Evolutionary conservation across 805 yeast species (phyloP).

Genomic region (Metschnikowia henanensis): DNA sequence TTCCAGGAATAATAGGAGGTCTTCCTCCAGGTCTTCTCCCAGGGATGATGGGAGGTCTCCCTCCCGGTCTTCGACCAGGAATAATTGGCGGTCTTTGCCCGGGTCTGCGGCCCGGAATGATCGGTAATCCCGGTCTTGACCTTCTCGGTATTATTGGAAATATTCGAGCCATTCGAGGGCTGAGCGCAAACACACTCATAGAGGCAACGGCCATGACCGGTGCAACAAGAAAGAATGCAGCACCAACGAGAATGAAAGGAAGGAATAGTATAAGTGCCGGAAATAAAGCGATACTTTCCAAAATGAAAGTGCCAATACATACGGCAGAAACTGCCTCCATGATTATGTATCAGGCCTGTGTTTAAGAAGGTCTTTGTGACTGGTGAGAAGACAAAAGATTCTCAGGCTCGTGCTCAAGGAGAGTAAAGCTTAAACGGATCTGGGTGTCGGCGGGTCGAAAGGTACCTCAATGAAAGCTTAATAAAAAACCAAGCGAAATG

Average conservation of each 20-base stretch:
- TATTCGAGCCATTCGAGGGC: not conserved
- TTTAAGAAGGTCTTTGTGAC: too few species aligned
- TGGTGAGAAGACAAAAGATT: too few species aligned
- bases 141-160: not conserved
- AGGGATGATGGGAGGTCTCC: not conserved
- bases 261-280: not conserved
- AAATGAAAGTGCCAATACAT: not conserved
- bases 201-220: not conserved
- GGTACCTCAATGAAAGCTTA: too few species aligned
- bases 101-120: not conserved
- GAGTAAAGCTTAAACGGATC: too few species aligned
- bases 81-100: not conserved
- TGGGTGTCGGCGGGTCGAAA: too few species aligned
- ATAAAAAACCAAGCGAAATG: too few species aligned
- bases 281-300: not conserved
- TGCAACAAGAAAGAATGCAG: not conserved
- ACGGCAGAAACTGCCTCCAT: not conserved
- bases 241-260: not conserved
- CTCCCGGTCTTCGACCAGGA: not conserved
- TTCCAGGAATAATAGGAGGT: not conserved
- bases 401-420: too few species aligned
- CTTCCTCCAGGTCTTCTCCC: not conserved
- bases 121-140: not conserved
- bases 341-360: too few species aligned
- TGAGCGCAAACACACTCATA: not conserved